Conservation (phyloP, 345 rosid species). For the Anacardium occidentale region DNA sequence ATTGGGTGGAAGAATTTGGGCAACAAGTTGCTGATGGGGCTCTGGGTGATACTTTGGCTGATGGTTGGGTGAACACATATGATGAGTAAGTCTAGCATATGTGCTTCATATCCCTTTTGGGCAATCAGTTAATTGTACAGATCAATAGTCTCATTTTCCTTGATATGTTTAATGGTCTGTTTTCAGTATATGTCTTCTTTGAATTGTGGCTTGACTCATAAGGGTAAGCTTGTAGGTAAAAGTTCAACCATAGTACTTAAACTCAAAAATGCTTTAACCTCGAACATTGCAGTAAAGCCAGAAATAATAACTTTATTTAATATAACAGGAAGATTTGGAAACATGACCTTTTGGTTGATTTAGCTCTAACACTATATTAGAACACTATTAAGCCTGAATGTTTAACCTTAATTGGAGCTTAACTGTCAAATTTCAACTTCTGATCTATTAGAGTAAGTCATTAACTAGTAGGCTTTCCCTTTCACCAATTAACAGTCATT, state of each 20-base stretch:
- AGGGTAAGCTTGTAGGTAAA: neutral
- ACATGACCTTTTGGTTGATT: neutral
- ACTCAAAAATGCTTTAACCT: too few species aligned
- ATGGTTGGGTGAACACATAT: constrained; percentile 87
- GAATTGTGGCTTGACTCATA: neutral
- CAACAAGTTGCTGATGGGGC: constrained; percentile 65
- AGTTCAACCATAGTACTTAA: neutral
- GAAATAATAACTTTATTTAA: too few species aligned
- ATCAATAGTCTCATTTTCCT: neutral
- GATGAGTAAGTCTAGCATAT: constrained; percentile 74
- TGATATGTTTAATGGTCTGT: neutral
- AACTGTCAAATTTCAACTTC: neutral
- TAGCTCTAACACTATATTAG: neutral
- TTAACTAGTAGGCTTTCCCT: neutral
- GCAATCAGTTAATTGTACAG: constrained; percentile 8
- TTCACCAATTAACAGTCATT: neutral
- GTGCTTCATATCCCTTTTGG: constrained; percentile 7
- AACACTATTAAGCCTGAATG: neutral
- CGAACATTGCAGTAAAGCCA: neutral
- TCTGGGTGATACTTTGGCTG: constrained; percentile 58
- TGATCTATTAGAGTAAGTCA: too few species aligned
- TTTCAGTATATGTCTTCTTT: neutral
- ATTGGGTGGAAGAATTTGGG: constrained; percentile 95
- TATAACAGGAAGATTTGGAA: too few species aligned
- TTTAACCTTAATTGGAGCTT: neutral